Base-by-base conservation (phyloP, 2,329 filamentous ascomycete genomes). In the Phyllosticta citriasiana region DNA sequence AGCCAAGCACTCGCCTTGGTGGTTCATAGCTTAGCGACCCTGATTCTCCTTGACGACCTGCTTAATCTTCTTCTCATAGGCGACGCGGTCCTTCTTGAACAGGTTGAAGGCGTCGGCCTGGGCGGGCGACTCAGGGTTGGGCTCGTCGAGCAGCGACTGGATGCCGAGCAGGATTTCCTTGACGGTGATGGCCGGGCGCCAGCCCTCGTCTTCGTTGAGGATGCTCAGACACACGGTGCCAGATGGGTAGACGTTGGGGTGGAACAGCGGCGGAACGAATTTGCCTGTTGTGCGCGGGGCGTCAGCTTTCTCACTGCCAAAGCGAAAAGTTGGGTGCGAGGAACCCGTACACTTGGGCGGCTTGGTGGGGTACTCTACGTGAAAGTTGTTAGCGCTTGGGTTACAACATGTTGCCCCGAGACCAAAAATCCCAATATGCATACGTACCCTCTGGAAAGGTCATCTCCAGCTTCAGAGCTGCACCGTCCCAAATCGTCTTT, bases 141-240 rank as follows among this genome's bases (percentile, higher is more conserved):
- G 94, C 69, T 97, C 93, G 73, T 99, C 88, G 51, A 99, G 85
- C 1, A 99, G 84, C 69, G 96, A 93, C 75, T 99, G 94, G 62
- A 99, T 96, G 56, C 94, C 94, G 1, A 97, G 82, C 5, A 97
- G 83, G 65, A 99, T 97, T 77, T 97, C 91, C 78, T 97, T 97
- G 74, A 99, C 91, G 0, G 94, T 99, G 70, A 99, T 99, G 6
- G 94, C 93, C 0, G 94, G 95, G 75, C 96, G 95, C 94, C 95
- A 99, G 6, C 89, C 92, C 74, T 99, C 94, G 69, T 99, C 94
- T 74, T 99, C 95, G 77, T 97, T 99, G 66, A 99, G 78, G 67
- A 99, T 99, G 27, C 91, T 96, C 24, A 99, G 83, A 72, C 94
- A 99, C 64, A 99, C 94, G 55, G 94, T 99, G 67, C 94, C 95